Percentiles rank a stretch among this genome's conserved stretches.
Evolutionary conservation across 768 basidiomycete species (phyloP).

Genomic region (Infundibulicybe gibba): DNA sequence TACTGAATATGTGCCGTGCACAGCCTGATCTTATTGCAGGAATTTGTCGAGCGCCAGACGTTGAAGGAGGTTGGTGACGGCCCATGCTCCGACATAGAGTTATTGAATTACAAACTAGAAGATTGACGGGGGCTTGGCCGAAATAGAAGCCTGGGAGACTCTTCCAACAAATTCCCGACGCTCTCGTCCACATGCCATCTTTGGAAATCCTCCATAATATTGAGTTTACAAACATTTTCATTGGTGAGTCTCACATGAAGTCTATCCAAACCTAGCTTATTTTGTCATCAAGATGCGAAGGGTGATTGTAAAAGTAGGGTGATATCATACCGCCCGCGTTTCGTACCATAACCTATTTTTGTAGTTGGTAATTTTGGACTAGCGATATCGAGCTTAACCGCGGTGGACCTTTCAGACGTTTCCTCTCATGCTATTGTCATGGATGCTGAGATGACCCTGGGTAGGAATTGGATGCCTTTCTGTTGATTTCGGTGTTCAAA

Average conservation of each 20-base stretch:
- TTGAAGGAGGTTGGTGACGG: conserved; percentile 62
- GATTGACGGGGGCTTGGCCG: conserved; percentile 75
- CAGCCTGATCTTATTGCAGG: conserved; percentile 37
- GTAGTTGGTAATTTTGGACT: conserved; percentile 92
- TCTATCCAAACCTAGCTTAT: neutral
- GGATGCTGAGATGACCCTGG: conserved; percentile 75
- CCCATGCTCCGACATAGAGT: neutral
- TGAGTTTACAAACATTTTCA: conserved; percentile 92
- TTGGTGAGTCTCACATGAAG: conserved; percentile 43
- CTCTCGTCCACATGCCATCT: conserved; percentile 84
- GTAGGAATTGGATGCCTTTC: conserved; percentile 28
- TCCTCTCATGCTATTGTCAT: conserved; percentile 37
- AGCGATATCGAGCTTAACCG: conserved; percentile 77
- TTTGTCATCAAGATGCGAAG: conserved; percentile 55
- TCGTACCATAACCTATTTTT: conserved; percentile 1
- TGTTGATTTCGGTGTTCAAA: neutral
- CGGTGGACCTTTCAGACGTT: conserved; percentile 71
- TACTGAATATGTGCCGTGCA: neutral
- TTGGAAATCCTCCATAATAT: conserved; percentile 90
- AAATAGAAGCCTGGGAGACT: conserved; percentile 88
- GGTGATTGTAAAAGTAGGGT: conserved; percentile 74
- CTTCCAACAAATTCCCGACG: conserved; percentile 88
- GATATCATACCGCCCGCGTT: too few species aligned
- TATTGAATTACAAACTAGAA: conserved; percentile 34
- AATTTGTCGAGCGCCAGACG: conserved; percentile 90